Percentiles rank a stretch among this genome's conserved stretches.
Evolutionary conservation across 257 asterid species (phyloP).

Genomic region (Solanum corneliomulleri): DNA sequence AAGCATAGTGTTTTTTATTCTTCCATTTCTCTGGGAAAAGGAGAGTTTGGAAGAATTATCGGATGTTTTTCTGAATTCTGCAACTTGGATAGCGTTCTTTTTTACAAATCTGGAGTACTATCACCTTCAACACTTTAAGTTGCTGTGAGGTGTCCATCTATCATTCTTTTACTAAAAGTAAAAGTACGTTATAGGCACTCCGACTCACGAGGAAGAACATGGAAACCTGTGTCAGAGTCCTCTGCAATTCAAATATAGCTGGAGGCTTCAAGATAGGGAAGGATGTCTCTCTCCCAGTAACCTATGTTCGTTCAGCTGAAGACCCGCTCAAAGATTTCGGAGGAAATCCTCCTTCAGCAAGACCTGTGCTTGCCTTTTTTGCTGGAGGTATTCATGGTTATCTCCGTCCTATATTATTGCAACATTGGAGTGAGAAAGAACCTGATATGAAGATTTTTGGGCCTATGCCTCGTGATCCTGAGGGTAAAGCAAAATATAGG

Average conservation of each 20-base stretch:
- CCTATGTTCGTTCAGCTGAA: constrained; percentile 32
- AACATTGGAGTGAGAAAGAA: constrained; percentile 34
- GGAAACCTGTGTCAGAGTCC: constrained; percentile 30
- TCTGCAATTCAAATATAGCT: constrained; percentile 44
- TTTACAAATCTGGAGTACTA: not conserved
- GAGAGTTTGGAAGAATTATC: not conserved
- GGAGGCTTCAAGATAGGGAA: constrained; percentile 43
- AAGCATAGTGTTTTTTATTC: not conserved
- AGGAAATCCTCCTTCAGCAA: constrained; percentile 31
- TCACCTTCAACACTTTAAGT: not conserved
- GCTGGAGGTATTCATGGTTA: constrained; percentile 65
- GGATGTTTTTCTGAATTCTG: not conserved
- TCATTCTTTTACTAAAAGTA: not conserved
- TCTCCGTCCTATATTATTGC: constrained; percentile 43
- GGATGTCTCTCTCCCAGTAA: constrained; percentile 55
- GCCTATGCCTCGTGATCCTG: constrained; percentile 38
- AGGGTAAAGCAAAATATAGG: constrained; percentile 43
- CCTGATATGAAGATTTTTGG: constrained; percentile 52
- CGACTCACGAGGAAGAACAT: constrained; percentile 24
- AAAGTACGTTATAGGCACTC: constrained; percentile 30
- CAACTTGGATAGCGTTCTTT: not conserved
- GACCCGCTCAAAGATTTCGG: constrained; percentile 36
- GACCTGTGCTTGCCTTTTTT: constrained; percentile 42
- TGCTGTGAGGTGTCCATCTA: not conserved
- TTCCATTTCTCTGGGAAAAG: not conserved